Evolutionary conservation across 257 asterid species (phyloP).

Genomic region (Penstemon davidsonii): DNA sequence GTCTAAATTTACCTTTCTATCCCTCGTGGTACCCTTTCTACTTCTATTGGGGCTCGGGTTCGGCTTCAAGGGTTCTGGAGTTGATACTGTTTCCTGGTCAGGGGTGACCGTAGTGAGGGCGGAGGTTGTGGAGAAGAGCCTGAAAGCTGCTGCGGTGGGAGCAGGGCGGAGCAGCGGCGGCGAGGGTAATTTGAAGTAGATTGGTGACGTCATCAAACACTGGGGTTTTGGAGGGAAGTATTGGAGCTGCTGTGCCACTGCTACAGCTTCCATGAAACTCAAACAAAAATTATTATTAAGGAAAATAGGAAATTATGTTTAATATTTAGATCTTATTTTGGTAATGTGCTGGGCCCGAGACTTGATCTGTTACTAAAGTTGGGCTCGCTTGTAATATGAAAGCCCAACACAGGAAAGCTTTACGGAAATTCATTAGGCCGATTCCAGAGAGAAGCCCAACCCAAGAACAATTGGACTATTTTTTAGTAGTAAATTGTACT

Average conservation of each 20-base stretch:
- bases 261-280: constrained; percentile 29
- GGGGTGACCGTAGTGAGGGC: constrained; percentile 24
- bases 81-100: constrained; percentile 24
- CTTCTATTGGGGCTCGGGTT: constrained; percentile 31
- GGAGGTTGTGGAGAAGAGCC: constrained; percentile 38
- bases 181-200: constrained; percentile 33
- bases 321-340: not conserved
- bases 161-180: constrained; percentile 41
- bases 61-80: constrained; percentile 33
- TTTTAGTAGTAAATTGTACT: too few species aligned
- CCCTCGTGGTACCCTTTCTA: constrained; percentile 27
- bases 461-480: too few species aligned
- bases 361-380: not conserved
- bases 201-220: constrained; percentile 39
- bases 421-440: not conserved
- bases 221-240: constrained; percentile 45
- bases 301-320: not conserved
- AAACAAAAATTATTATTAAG: not conserved
- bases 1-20: constrained; percentile 35
- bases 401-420: not conserved
- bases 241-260: not conserved
- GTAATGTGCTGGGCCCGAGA: constrained; percentile 1
- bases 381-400: not conserved
- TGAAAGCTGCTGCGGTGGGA: constrained; percentile 41
- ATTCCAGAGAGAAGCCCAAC: not conserved